These are phyloP conservation scores for Amaranthus palmeri DNA, from an alignment of 148 eudicot genomes.

Conservation along the genomic window DNA sequence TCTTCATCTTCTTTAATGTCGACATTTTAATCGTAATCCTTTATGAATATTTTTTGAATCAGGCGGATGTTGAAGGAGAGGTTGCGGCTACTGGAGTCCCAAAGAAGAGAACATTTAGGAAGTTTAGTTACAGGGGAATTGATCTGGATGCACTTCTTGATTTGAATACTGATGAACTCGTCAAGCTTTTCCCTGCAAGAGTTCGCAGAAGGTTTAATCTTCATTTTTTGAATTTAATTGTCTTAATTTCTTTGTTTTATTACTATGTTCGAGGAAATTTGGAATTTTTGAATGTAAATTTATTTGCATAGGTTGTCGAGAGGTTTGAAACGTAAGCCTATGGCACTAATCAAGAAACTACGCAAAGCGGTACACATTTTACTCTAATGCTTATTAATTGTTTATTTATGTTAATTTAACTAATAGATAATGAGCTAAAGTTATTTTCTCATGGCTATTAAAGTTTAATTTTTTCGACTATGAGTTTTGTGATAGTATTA, in stretches of 20 bases:
- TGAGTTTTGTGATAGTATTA: no score
- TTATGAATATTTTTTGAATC: background rate
- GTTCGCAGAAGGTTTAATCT: constrained; percentile 46
- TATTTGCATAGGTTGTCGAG: constrained; percentile 37
- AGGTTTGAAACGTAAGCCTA: constrained; percentile 74
- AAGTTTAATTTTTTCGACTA: no score
- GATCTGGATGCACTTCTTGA: constrained; percentile 80
- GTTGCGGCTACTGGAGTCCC: constrained; percentile 44
- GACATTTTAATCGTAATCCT: no score
- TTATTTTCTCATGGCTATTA: no score
- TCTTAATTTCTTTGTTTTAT: constrained; percentile 1
- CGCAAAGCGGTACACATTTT: constrained; percentile 53
- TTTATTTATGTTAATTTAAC: no score
- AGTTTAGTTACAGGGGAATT: constrained; percentile 77
- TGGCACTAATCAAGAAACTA: constrained; percentile 73
- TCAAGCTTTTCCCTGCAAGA: constrained; percentile 64
- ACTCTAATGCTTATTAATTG: no score
- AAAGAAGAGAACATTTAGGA: constrained; percentile 90
- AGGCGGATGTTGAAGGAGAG: constrained; percentile 60
- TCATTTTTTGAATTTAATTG: background rate
- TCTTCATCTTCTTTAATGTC: no score
- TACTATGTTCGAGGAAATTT: background rate
- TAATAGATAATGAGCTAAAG: no score
- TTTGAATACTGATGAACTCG: constrained; percentile 71
- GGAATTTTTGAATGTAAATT: no score